Conservation (phyloP, 352 stramenopile genomes). For the Globisporangium iwayamae region DNA sequence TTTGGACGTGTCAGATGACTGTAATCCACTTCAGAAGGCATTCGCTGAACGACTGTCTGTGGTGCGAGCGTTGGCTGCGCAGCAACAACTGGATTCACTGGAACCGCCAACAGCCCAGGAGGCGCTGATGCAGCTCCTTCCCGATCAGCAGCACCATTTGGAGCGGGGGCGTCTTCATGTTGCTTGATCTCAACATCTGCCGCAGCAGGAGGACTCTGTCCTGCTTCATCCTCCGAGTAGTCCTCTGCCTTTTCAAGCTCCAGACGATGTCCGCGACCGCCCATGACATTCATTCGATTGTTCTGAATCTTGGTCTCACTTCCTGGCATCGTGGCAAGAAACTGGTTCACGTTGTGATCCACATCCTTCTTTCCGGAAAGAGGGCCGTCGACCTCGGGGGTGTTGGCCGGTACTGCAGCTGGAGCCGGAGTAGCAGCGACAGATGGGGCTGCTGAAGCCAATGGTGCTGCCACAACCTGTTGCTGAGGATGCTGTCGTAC, state of each 20-base stretch:
- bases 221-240: slow-evolving; percentile 34
- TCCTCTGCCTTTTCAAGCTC: slow-evolving; percentile 62
- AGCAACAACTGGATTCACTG: background rate
- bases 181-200: slow-evolving; percentile 13
- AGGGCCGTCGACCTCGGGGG: slow-evolving; percentile 42
- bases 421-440: background rate
- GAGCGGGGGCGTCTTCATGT: background rate
- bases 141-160: background rate
- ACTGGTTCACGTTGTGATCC: slow-evolving; percentile 62
- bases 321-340: slow-evolving; percentile 83
- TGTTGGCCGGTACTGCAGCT: slow-evolving; percentile 1
- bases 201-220: slow-evolving; percentile 11
- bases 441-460: slow-evolving; percentile 2
- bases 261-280: slow-evolving; percentile 85
- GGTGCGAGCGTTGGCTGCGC: background rate
- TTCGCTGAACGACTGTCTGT: background rate
- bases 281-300: slow-evolving; percentile 89
- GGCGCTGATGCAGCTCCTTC: background rate
- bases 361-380: slow-evolving; percentile 48
- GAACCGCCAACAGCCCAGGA: background rate
- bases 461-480: background rate
- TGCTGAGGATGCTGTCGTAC: slow-evolving; percentile 12
- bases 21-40: slow-evolving; percentile 15
- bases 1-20: slow-evolving; percentile 20
- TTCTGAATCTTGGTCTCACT: slow-evolving; percentile 91